These are phyloP conservation scores for Phyllosticta citribraziliensis DNA, from an alignment of 2,329 filamentous ascomycete species.

Conservation along the genomic window DNA sequence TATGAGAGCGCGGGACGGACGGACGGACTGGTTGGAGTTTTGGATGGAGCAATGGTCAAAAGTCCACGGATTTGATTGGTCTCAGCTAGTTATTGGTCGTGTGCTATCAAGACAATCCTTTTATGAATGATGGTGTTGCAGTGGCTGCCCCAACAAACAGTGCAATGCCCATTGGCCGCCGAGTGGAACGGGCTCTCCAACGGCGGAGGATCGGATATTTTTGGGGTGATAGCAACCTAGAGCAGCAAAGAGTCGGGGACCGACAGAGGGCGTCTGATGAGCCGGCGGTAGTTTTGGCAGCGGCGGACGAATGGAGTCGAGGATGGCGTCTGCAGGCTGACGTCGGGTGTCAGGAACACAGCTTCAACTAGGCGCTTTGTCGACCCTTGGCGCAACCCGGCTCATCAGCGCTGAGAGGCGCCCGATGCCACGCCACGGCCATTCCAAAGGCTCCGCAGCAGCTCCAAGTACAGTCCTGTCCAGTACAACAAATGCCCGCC, in stretches of 20 bases:
- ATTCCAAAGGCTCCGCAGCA: background rate
- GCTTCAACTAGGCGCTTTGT: background rate
- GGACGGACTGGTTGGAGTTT: slow-evolving; percentile 1
- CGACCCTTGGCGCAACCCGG: background rate
- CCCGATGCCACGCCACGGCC: background rate
- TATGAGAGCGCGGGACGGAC: background rate
- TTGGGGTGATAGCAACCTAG: background rate
- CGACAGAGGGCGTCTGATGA: background rate
- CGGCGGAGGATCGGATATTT: background rate
- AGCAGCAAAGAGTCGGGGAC: background rate
- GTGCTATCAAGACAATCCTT: background rate
- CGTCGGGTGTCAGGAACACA: background rate
- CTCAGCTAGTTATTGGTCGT: background rate
- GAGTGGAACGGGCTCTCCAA: background rate
- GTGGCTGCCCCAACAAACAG: background rate
- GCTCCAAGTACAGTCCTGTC: background rate
- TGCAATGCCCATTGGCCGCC: background rate
- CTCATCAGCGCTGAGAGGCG: background rate
- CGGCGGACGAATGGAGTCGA: background rate
- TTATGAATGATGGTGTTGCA: background rate
- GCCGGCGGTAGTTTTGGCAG: background rate
- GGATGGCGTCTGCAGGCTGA: background rate
- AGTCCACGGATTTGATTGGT: background rate
- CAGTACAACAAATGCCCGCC: background rate
- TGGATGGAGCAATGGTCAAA: background rate